Percentiles rank a stretch among this genome's conserved stretches.
phyloP scores from a whole-genome alignment of 345 rosid species.

The Euclidium syriacum region DNA sequence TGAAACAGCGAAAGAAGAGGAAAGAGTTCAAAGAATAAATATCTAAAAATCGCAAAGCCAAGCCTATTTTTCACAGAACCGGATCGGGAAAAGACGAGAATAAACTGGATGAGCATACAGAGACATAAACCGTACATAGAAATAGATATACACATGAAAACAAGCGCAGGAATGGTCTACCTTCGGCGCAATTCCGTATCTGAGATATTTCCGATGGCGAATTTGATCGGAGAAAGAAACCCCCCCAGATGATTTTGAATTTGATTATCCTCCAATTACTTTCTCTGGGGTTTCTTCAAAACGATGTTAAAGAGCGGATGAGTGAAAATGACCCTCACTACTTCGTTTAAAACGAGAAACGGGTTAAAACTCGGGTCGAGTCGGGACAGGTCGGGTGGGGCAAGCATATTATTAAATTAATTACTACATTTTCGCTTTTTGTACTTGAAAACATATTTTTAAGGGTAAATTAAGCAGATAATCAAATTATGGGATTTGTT shows the following conservation, averaged over 20 bases:
- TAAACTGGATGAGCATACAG: neutral
- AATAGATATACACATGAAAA: neutral
- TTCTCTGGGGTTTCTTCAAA: neutral
- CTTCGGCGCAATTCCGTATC: neutral
- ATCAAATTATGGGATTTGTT: no score
- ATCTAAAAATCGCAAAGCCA: neutral
- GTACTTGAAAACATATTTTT: no score
- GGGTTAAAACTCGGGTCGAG: neutral
- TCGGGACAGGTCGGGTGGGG: neutral
- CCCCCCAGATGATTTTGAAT: neutral
- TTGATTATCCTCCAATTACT: neutral
- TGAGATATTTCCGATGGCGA: neutral
- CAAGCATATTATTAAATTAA: no score
- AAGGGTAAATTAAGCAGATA: no score
- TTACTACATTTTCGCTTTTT: no score
- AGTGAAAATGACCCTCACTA: neutral
- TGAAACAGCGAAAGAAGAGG: neutral
- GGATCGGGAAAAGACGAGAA: neutral
- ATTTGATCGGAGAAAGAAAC: neutral
- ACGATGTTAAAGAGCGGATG: neutral
- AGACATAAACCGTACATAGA: neutral
- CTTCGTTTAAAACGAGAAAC: conserved; percentile 8
- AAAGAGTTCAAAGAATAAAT: neutral
- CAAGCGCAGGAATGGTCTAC: neutral
- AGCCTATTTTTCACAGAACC: neutral